Base-by-base conservation (phyloP, 2,329 filamentous ascomycete species). In the Paracamarosporium sp. region DNA sequence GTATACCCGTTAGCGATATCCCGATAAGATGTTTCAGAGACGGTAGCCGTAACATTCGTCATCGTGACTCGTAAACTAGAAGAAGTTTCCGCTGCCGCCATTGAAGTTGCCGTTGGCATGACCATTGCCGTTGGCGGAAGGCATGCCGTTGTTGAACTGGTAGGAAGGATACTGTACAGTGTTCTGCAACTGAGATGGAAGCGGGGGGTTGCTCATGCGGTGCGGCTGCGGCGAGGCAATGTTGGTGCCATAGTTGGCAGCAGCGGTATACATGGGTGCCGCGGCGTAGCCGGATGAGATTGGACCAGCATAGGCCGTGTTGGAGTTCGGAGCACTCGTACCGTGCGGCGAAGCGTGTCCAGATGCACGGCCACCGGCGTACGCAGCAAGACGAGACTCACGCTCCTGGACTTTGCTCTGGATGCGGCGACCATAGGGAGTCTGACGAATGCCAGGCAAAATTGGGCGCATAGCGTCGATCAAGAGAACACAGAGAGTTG, bases 401-500 rank as follows among this genome's bases (percentile, higher is more conserved):
- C 81, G 79, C 51, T 85, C 84, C 69, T 83, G 79, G 56, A 99
- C 90, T 83, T 98, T 98, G 74, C 90, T 90, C 73, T 91, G 89
- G 69, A 98, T 96, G 61, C 95, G 92, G 65, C 95, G 93, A 52
- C 95, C 95, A 75, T 98, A 95, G 4, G 95, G 94, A 40, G 93
- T 97, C 68, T 91, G 89, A 62, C 93, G 92, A 62, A 98, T 96
- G 40, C 86, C 83, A 3, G 92, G 90, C 36, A 98, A 81, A 60
- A 96, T 88, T 0, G 93, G 92, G 36, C 93, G 91, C 68, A 98
- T 93, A 33, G 86, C 84, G 60, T 98, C 93, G 44, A 96, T 88
- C 41, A 99, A 84, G 45, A 87, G 86, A 57, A 72, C 17, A 47
- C 70, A 73, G 38, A 73, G 44, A 12, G 73, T 73, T 6, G 70